These are phyloP conservation scores for Tubosaeta sp. DNA, from an alignment of 768 basidiomycete species.

Conservation along the genomic window DNA sequence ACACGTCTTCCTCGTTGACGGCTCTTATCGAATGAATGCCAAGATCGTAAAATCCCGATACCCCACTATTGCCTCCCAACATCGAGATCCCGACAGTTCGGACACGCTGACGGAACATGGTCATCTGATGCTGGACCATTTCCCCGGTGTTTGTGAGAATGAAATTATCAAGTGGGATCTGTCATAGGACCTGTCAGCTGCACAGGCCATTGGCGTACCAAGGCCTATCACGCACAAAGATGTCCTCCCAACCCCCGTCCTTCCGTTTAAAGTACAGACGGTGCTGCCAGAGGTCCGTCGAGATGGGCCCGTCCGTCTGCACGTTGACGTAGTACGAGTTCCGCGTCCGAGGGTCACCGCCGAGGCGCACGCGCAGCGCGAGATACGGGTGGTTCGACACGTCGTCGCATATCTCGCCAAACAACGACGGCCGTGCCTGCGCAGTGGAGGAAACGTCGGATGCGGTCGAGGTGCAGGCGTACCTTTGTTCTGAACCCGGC, in stretches of 20 bases:
- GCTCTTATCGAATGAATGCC: conserved; percentile 77
- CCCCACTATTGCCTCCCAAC: conserved; percentile 76
- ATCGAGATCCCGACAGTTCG: conserved; percentile 84
- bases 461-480: conserved; percentile 2
- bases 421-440: conserved; percentile 74
- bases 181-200: conserved; percentile 8
- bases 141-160: conserved; percentile 72
- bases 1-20: conserved; percentile 70
- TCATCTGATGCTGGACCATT: conserved; percentile 62
- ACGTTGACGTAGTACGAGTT: conserved; percentile 92
- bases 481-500: conserved; percentile 89
- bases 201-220: conserved; percentile 3
- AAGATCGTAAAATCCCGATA: conserved; percentile 75
- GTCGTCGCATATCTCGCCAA: conserved; percentile 84
- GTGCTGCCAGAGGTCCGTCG: conserved; percentile 93
- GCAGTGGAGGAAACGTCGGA: neutral
- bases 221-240: conserved; percentile 51
- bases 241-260: conserved; percentile 73
- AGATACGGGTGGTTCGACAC: conserved; percentile 78
- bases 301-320: conserved; percentile 79
- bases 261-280: conserved; percentile 71
- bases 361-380: conserved; percentile 71
- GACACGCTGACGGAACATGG: conserved; percentile 71
- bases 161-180: conserved; percentile 82
- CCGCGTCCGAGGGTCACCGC: conserved; percentile 71